Evolutionary conservation across 2,329 filamentous ascomycete species (phyloP).

Genomic region (Colletotrichum musae): DNA sequence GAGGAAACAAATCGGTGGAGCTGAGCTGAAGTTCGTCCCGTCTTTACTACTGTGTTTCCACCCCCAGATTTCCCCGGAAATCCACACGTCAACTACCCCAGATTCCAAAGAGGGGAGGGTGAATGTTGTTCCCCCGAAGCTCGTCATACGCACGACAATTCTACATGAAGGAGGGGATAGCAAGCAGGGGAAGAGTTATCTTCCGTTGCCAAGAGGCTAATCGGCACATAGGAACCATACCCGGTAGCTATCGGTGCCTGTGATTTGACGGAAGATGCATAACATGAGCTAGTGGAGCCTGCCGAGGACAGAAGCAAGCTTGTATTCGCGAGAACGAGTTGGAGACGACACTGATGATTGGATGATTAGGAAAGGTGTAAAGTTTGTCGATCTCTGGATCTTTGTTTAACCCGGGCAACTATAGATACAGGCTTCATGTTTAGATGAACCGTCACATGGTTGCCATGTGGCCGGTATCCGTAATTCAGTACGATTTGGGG

Average conservation of each 20-base stretch:
- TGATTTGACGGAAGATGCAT: slow-evolving; percentile 9
- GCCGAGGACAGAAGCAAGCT: background rate
- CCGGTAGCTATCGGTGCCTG: background rate
- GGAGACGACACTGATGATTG: background rate
- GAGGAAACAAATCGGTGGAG: too few species aligned
- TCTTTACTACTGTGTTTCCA: background rate
- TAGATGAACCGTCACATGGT: background rate
- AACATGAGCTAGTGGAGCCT: slow-evolving; percentile 4
- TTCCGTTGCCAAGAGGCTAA: slow-evolving; percentile 13
- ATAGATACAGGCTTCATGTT: background rate
- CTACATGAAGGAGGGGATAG: background rate
- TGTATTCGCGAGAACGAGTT: background rate
- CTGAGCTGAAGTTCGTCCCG: background rate
- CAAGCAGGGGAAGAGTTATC: slow-evolving; percentile 3
- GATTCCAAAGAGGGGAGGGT: background rate
- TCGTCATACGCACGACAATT: background rate
- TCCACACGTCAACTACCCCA: slow-evolving; percentile 15
- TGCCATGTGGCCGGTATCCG: background rate
- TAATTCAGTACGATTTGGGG: background rate
- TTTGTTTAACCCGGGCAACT: background rate
- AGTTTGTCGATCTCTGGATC: background rate
- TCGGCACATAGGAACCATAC: background rate
- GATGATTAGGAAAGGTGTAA: background rate
- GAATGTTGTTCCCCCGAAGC: too few species aligned
- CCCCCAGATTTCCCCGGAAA: slow-evolving; percentile 22